These are phyloP conservation scores for Aspergillus sparsus DNA, from an alignment of 495 filamentous ascomycete genomes.

Conservation along the genomic window DNA sequence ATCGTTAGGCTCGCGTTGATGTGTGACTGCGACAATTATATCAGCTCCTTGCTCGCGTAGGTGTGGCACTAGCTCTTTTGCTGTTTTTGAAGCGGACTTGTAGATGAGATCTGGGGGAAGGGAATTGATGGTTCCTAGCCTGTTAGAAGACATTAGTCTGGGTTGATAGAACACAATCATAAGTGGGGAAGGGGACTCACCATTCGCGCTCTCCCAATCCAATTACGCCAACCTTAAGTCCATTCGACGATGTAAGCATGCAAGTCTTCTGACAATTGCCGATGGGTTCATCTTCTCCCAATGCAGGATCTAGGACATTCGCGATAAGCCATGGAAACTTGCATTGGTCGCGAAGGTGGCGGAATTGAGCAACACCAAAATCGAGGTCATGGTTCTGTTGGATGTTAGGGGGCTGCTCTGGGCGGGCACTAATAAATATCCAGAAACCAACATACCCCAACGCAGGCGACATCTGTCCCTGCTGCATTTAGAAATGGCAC, in stretches of 20 bases:
- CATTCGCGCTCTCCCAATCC: constrained; percentile 78
- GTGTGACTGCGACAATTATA: constrained; percentile 76
- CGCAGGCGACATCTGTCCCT: constrained; percentile 71
- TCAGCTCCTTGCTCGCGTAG: constrained; percentile 77
- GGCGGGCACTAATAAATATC: neutral
- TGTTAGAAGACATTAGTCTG: constrained; percentile 26
- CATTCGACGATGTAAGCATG: constrained; percentile 76
- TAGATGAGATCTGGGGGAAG: constrained; percentile 80
- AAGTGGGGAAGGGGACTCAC: constrained; percentile 29
- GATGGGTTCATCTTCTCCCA: constrained; percentile 68
- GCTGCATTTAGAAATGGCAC: constrained; percentile 80
- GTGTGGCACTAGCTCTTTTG: constrained; percentile 65
- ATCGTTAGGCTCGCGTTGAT: constrained; percentile 84
- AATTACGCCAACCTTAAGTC: constrained; percentile 81
- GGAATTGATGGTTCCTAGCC: constrained; percentile 85
- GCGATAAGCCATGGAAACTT: constrained; percentile 87
- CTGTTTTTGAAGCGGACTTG: constrained; percentile 70
- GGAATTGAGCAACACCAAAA: constrained; percentile 82
- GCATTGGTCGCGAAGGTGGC: constrained; percentile 70
- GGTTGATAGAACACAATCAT: neutral
- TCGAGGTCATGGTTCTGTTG: constrained; percentile 85
- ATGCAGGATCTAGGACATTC: constrained; percentile 77
- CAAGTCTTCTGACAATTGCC: constrained; percentile 67
- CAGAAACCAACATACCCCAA: constrained; percentile 61
- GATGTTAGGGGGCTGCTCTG: constrained; percentile 12